phyloP scores from a whole-genome alignment of 805 yeast genomes.

The Candida saitoana region DNA sequence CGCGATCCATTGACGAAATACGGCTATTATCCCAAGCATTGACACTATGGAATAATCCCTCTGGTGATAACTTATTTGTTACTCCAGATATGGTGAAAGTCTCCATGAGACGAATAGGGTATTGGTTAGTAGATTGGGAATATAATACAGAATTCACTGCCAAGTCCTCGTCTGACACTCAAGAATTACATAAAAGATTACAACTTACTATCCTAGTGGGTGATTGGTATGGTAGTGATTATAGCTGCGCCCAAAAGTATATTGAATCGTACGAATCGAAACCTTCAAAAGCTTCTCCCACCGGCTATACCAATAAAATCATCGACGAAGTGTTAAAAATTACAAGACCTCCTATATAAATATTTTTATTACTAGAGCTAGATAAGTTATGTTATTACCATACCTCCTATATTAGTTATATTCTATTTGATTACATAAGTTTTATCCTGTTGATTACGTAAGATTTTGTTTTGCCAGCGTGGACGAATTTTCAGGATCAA shows the following conservation, averaged over 20 bases:
- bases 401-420: too few relatives aligned
- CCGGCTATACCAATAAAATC: constrained; percentile 30
- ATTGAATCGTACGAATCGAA: constrained; percentile 17
- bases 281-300: constrained; percentile 21
- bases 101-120: constrained; percentile 36
- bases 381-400: too few relatives aligned
- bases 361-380: too few relatives aligned
- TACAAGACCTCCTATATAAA: constrained; percentile 39
- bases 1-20: constrained; percentile 28
- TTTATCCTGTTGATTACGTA: constrained; percentile 1
- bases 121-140: constrained; percentile 45
- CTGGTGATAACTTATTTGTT: constrained; percentile 17
- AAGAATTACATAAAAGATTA: constrained; percentile 16
- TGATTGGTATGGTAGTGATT: constrained; percentile 44
- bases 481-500: constrained; percentile 9
- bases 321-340: constrained; percentile 33
- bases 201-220: constrained; percentile 35
- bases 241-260: constrained; percentile 28
- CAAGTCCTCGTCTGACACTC: constrained; percentile 5
- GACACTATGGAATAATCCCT: constrained; percentile 17
- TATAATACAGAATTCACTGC: constrained; percentile 15
- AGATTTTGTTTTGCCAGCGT: constrained; percentile 6
- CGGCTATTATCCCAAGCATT: constrained; percentile 24
- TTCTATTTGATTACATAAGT: too few relatives aligned
- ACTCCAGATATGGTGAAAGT: constrained; percentile 37